Percentiles rank a stretch among this genome's conserved stretches.
Conservation (phyloP, 139 green algal species). For the Closterium sp. region DNA sequence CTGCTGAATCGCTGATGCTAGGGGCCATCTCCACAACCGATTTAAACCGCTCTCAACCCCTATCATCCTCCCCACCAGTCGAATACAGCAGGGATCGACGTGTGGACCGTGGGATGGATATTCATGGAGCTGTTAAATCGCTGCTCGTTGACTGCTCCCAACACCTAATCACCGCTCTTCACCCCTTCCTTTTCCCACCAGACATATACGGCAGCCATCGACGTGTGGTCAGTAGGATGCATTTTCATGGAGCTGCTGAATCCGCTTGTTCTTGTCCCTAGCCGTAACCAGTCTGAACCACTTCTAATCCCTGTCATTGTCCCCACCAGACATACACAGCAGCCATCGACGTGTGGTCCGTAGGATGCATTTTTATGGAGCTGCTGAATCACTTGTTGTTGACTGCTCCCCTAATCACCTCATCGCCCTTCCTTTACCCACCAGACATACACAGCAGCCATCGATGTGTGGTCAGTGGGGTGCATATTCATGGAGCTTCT, state of each 20-base stretch:
- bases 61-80: too few species aligned
- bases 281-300: not conserved
- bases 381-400: conserved; percentile 34
- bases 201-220: conserved; percentile 62
- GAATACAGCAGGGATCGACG: too few species aligned
- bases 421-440: not conserved
- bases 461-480: conserved; percentile 58
- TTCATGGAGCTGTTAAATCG: conserved; percentile 60
- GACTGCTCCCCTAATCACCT: too few species aligned
- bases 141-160: not conserved
- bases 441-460: conserved; percentile 54
- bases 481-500: conserved; percentile 70
- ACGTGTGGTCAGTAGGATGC: conserved; percentile 61
- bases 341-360: conserved; percentile 56
- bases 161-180: not conserved
- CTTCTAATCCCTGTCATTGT: not conserved
- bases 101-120: conserved; percentile 59
- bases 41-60: too few species aligned
- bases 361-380: conserved; percentile 68
- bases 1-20: too few species aligned
- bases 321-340: conserved; percentile 63
- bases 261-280: not conserved
- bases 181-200: conserved; percentile 27
- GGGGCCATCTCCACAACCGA: too few species aligned
- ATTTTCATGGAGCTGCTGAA: conserved; percentile 59